phyloP scores from a whole-genome alignment of 1,284 basidiomycete species.

The Tylopilus orsonianus region DNA sequence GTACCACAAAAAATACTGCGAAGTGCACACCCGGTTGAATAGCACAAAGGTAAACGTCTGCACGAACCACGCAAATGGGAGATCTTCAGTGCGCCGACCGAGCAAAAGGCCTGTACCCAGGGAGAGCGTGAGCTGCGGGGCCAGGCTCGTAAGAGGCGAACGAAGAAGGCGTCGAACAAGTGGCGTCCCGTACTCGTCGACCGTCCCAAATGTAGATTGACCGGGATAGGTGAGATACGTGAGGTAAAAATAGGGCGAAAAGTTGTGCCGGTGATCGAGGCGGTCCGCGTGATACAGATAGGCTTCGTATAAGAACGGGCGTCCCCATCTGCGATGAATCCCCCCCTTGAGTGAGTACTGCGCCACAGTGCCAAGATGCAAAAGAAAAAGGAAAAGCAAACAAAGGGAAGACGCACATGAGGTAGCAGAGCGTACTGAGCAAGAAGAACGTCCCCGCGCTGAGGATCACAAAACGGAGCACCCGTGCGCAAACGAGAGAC shows the following conservation, averaged over 20 bases:
- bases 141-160: conserved; percentile 69
- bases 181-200: conserved; percentile 39
- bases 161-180: conserved; percentile 47
- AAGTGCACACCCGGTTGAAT: conserved; percentile 99
- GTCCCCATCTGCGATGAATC: conserved; percentile 75
- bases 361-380: conserved; percentile 1
- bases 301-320: conserved; percentile 88
- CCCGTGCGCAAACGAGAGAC: conserved; percentile 53
- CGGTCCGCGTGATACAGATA: conserved; percentile 92
- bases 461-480: conserved; percentile 67
- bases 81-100: conserved; percentile 49
- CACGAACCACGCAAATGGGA: conserved; percentile 86
- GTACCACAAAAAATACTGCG: conserved; percentile 99
- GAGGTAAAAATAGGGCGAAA: conserved; percentile 95
- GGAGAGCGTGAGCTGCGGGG: conserved; percentile 72
- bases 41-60: conserved; percentile 91
- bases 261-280: conserved; percentile 96
- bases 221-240: conserved; percentile 79
- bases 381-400: too few relatives aligned
- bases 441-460: conserved; percentile 70
- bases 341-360: conserved; percentile 1
- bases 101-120: conserved; percentile 67
- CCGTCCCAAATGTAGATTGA: too few relatives aligned
- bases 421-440: conserved; percentile 69
- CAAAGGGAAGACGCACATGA: conserved; percentile 57